Evolutionary conservation across 768 basidiomycete species (phyloP).

Genomic region (Dendrothele bispora): DNA sequence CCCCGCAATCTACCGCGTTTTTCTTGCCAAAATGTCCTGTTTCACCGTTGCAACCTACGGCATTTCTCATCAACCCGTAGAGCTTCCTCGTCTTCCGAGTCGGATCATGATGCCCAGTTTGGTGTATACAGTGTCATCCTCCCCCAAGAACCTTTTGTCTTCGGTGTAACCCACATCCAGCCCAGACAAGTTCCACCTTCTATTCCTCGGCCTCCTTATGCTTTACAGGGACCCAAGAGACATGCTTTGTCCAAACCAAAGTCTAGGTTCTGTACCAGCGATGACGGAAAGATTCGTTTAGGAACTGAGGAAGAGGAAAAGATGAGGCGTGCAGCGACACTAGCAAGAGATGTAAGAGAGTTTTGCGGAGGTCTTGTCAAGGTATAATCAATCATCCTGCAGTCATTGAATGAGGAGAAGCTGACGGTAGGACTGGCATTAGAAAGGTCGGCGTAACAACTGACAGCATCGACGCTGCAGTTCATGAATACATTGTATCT

Average conservation of each 20-base stretch:
- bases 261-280: constrained; percentile 8
- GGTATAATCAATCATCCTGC: constrained; percentile 30
- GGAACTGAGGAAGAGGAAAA: constrained; percentile 52
- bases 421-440: not conserved
- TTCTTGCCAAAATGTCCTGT: too few species aligned
- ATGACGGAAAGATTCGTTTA: constrained; percentile 43
- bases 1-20: too few species aligned
- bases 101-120: too few species aligned
- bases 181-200: constrained; percentile 55
- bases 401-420: constrained; percentile 2
- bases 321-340: constrained; percentile 50
- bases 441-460: constrained; percentile 72
- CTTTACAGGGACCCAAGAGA: constrained; percentile 20
- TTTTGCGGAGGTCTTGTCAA: constrained; percentile 54
- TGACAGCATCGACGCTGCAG: constrained; percentile 63
- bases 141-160: constrained; percentile 63
- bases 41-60: too few species aligned
- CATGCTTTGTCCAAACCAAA: constrained; percentile 11
- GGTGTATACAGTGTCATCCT: constrained; percentile 56
- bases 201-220: constrained; percentile 62
- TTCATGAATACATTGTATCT: constrained; percentile 71
- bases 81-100: too few species aligned
- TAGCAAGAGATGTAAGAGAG: constrained; percentile 58
- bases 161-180: constrained; percentile 61
- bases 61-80: too few species aligned